These are phyloP conservation scores for Penicillium sp. DNA, from an alignment of 2,329 filamentous ascomycete genomes.

Conservation along the genomic window DNA sequence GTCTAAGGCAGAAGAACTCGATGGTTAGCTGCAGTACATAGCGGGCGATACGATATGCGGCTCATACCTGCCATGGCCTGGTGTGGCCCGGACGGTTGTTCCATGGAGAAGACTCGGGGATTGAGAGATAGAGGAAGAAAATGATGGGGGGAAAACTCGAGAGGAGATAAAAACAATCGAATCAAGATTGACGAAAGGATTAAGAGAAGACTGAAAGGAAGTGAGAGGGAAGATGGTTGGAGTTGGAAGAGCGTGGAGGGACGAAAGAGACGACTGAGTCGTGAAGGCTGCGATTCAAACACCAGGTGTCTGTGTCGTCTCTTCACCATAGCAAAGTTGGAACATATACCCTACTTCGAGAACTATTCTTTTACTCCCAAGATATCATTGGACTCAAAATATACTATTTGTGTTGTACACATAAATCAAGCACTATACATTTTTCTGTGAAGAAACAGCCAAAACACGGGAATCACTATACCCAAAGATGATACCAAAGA, in stretches of 20 bases:
- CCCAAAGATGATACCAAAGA: slow-evolving; percentile 3
- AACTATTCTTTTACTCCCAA: background rate
- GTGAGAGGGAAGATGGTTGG: slow-evolving; percentile 10
- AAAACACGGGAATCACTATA: slow-evolving; percentile 18
- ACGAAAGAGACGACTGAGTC: background rate
- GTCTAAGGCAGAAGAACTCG: background rate
- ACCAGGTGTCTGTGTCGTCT: background rate
- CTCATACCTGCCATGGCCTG: background rate
- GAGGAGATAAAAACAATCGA: background rate
- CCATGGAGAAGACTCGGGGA: background rate
- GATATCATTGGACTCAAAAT: background rate
- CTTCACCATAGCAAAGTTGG: background rate
- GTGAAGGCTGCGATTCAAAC: background rate
- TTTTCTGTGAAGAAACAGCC: slow-evolving; percentile 6
- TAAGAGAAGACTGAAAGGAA: background rate
- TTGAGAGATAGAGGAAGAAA: background rate
- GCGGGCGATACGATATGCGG: background rate
- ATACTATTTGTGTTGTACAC: slow-evolving; percentile 3
- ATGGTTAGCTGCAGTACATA: background rate
- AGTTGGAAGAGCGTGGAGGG: background rate
- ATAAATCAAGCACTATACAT: slow-evolving; percentile 13
- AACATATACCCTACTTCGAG: background rate
- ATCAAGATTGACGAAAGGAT: background rate
- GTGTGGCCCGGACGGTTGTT: background rate
- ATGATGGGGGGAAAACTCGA: background rate